phyloP scores from a whole-genome alignment of 495 filamentous ascomycete genomes.

The Aspergillus panamensis region DNA sequence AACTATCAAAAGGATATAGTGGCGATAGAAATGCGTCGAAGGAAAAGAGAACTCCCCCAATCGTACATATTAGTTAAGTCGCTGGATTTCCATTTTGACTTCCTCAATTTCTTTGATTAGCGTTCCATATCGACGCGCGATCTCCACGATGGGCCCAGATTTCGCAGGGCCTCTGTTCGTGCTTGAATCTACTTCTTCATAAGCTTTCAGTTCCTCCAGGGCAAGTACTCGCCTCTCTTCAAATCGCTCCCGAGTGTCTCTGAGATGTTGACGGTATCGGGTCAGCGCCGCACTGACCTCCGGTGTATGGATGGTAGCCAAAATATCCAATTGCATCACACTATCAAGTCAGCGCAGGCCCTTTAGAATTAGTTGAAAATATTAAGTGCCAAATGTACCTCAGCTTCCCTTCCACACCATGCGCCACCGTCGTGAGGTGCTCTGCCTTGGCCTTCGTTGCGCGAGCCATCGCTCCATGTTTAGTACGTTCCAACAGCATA shows the following conservation, averaged over 20 bases:
- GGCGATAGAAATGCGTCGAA: background rate
- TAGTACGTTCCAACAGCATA: conserved; percentile 51
- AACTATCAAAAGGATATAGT: no score
- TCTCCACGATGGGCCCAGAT: conserved; percentile 53
- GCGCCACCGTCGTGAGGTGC: conserved; percentile 57
- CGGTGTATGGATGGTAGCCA: conserved; percentile 52
- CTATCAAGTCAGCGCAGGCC: conserved; percentile 19
- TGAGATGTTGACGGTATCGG: conserved; percentile 53
- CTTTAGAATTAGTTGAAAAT: background rate
- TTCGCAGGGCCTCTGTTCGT: conserved; percentile 24
- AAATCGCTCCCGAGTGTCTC: conserved; percentile 46
- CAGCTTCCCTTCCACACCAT: conserved; percentile 50
- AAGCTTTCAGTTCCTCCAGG: conserved; percentile 51
- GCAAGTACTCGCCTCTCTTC: conserved; percentile 42
- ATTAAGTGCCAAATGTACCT: conserved; percentile 36
- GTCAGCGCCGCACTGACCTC: conserved; percentile 54
- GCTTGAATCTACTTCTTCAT: conserved; percentile 40
- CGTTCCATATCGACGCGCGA: conserved; percentile 56
- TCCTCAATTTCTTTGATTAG: conserved; percentile 52
- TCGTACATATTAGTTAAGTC: conserved; percentile 34
- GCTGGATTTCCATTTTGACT: conserved; percentile 55
- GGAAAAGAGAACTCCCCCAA: background rate
- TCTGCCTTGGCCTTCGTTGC: conserved; percentile 51
- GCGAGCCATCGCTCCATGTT: conserved; percentile 63
- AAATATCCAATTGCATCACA: conserved; percentile 40